These are phyloP conservation scores for Porphyrellus sp. DNA, from an alignment of 1,284 basidiomycete genomes.

Conservation along the genomic window DNA sequence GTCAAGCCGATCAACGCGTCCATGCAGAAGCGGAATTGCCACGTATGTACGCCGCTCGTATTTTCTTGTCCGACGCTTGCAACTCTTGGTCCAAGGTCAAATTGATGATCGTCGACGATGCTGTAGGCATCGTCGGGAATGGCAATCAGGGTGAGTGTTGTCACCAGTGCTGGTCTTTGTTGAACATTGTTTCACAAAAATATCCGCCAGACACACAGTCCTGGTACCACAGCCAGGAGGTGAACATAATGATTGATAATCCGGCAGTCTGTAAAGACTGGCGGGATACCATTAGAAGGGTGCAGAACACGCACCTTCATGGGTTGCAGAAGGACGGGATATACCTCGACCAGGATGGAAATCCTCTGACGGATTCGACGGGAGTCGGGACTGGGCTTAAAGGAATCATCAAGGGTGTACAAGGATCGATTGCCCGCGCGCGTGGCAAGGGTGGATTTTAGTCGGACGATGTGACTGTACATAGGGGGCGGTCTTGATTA, in stretches of 20 bases:
- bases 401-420: constrained; percentile 34
- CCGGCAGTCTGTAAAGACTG: constrained; percentile 59
- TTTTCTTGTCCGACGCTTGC: background rate
- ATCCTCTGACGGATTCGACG: constrained; percentile 35
- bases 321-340: constrained; percentile 62
- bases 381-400: constrained; percentile 32
- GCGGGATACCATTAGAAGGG: constrained; percentile 58
- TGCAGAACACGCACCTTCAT: constrained; percentile 71
- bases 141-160: constrained; percentile 50
- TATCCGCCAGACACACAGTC: constrained; percentile 54
- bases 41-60: constrained; percentile 35
- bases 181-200: background rate
- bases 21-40: constrained; percentile 74
- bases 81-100: constrained; percentile 48
- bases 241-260: constrained; percentile 75
- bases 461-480: background rate
- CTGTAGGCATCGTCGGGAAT: constrained; percentile 68
- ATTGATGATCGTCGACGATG: constrained; percentile 70
- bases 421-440: constrained; percentile 35
- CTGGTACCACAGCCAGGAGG: constrained; percentile 79
- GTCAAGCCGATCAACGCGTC: constrained; percentile 69
- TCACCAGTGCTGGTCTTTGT: background rate
- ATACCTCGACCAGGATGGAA: constrained; percentile 60
- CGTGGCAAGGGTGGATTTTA: constrained; percentile 37
- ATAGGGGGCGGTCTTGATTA: constrained; percentile 3